Percentiles rank a stretch among this genome's conserved stretches.
These are phyloP conservation scores for Pontederia paniculata DNA, from an alignment of 176 grass and related monocot genomes.

Conservation along the genomic window DNA sequence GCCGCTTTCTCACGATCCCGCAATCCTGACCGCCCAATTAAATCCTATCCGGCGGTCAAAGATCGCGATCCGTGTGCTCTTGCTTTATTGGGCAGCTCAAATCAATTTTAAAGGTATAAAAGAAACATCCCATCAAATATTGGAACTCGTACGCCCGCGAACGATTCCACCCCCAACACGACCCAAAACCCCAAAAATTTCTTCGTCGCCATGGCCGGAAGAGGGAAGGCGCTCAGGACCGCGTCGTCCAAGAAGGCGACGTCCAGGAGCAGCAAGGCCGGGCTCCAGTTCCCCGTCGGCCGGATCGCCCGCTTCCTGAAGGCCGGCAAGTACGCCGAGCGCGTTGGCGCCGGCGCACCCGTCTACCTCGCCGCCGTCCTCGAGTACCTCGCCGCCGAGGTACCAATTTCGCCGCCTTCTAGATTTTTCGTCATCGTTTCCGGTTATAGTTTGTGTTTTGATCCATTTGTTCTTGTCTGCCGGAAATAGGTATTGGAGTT, in stretches of 20 bases:
- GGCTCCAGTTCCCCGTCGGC: constrained; percentile 4
- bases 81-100: neutral
- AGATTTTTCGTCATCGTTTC: too few relatives aligned
- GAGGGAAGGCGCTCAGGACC: constrained; percentile 4
- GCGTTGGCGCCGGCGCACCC: too few relatives aligned
- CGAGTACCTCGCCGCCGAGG: constrained; percentile 70
- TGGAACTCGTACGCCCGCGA: too few relatives aligned
- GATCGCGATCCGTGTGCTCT: constrained; percentile 2
- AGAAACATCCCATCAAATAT: too few relatives aligned
- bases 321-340: too few relatives aligned
- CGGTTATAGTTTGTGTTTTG: neutral
- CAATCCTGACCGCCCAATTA: neutral
- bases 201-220: constrained; percentile 1
- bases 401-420: neutral
- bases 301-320: neutral
- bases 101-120: neutral
- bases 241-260: constrained; percentile 4
- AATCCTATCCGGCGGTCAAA: neutral
- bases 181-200: neutral
- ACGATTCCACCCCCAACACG: too few relatives aligned
- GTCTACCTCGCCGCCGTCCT: constrained; percentile 68
- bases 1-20: too few relatives aligned
- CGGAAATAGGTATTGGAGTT: constrained; percentile 5
- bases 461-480: neutral
- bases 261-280: constrained; percentile 13